Conservation (phyloP, 139 green algal genomes). For the Closterium sp. region DNA sequence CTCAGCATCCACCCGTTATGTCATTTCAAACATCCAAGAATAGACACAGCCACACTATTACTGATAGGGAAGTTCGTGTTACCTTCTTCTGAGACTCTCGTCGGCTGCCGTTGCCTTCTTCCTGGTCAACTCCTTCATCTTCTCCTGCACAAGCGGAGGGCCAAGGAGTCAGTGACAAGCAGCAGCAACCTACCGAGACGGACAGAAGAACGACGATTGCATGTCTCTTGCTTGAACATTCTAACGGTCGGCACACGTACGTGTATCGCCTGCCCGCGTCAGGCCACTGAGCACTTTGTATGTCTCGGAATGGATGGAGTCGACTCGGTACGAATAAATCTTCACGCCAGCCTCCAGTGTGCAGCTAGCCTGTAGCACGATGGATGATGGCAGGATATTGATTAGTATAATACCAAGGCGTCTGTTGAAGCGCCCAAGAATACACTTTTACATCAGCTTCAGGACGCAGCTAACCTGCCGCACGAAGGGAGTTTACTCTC, state of each 20-base stretch:
- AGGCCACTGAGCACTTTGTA: constrained; percentile 74
- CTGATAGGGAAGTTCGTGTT: too few species aligned
- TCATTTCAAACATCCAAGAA: too few species aligned
- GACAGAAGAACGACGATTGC: neutral
- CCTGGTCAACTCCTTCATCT: neutral
- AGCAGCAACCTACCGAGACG: neutral
- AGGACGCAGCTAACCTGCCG: neutral
- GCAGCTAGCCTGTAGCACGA: constrained; percentile 61
- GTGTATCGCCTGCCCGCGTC: constrained; percentile 43
- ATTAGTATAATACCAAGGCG: neutral
- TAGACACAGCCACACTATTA: too few species aligned
- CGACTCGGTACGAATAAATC: constrained; percentile 86
- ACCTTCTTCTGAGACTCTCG: neutral
- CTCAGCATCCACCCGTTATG: too few species aligned
- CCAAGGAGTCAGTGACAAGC: neutral
- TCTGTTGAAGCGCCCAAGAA: too few species aligned
- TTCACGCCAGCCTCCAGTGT: constrained; percentile 87
- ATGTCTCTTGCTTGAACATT: neutral
- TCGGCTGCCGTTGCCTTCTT: neutral
- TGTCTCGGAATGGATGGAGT: constrained; percentile 77
- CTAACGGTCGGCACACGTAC: neutral
- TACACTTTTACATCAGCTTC: too few species aligned
- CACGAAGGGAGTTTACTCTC: too few species aligned
- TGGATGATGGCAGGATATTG: neutral
- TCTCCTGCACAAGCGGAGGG: neutral